These are phyloP conservation scores for Debaryomycetaceae sp. DNA, from an alignment of 1,139 yeast genomes.

Conservation along the genomic window DNA sequence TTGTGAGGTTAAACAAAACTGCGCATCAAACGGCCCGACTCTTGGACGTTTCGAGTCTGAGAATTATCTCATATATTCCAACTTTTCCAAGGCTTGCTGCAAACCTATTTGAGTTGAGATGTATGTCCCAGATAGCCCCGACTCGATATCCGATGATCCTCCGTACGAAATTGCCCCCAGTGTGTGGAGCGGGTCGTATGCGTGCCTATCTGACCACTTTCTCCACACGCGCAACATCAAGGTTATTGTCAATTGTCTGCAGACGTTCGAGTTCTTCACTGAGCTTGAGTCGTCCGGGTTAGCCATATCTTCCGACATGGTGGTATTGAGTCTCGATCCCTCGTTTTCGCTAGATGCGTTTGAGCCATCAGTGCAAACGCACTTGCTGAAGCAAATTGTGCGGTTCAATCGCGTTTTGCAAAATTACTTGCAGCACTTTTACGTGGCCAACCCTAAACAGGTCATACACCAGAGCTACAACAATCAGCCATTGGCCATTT, in stretches of 20 bases:
- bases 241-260: constrained; percentile 39
- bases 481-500: constrained; percentile 21
- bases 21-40: too few relatives aligned
- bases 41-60: too few relatives aligned
- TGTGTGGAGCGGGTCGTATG: constrained; percentile 28
- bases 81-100: constrained; percentile 1
- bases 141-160: constrained; percentile 8
- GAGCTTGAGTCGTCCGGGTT: constrained; percentile 18
- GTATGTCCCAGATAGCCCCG: constrained; percentile 9
- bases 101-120: too few relatives aligned
- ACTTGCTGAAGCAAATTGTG: constrained; percentile 21
- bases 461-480: constrained; percentile 25
- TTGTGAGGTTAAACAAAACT: too few relatives aligned
- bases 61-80: background rate
- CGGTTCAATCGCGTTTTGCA: constrained; percentile 34
- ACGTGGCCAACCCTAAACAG: constrained; percentile 28
- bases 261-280: constrained; percentile 28
- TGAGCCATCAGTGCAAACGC: constrained; percentile 15
- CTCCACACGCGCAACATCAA: constrained; percentile 28
- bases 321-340: constrained; percentile 39
- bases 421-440: constrained; percentile 36
- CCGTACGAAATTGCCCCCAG: constrained; percentile 25
- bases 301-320: constrained; percentile 34
- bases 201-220: constrained; percentile 13
- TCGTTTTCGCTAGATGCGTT: constrained; percentile 20